A percentile compares a stretch with the other conserved stretches of the same genome.
These are phyloP conservation scores for Carex sylvatica DNA, from an alignment of 202 grass and related monocot genomes.

Conservation along the genomic window DNA sequence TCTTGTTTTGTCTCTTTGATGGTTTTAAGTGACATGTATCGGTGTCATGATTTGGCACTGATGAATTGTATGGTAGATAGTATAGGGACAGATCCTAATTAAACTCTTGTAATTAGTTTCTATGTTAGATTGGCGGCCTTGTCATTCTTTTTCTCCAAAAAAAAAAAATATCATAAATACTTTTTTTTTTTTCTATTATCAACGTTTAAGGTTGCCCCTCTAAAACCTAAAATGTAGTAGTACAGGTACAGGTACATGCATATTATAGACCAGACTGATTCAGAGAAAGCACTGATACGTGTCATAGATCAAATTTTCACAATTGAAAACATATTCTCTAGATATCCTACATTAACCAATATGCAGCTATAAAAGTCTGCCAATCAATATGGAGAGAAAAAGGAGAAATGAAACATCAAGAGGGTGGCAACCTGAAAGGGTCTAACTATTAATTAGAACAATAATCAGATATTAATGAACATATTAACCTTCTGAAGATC, in stretches of 20 bases:
- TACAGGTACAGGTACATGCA: background rate
- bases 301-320: background rate
- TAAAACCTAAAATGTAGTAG: background rate
- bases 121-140: too few species aligned
- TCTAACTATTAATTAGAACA: constrained; percentile 4
- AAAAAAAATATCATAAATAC: background rate
- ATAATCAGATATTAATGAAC: constrained; percentile 12
- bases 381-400: background rate
- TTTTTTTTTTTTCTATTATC: background rate
- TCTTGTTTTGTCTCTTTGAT: too few species aligned
- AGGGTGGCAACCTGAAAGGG: background rate
- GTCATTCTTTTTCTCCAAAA: too few species aligned
- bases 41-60: too few species aligned
- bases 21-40: too few species aligned
- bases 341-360: background rate
- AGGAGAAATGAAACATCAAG: constrained; percentile 6
- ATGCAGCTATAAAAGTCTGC: background rate
- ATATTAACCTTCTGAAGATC: constrained; percentile 84
- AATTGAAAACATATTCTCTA: background rate
- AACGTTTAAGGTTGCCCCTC: background rate
- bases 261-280: background rate
- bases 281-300: background rate
- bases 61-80: too few species aligned
- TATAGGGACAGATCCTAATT: too few species aligned
- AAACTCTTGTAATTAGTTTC: too few species aligned